These are phyloP conservation scores for Citrus cavaleriei DNA, from an alignment of 345 rosid species.

Conservation along the genomic window DNA sequence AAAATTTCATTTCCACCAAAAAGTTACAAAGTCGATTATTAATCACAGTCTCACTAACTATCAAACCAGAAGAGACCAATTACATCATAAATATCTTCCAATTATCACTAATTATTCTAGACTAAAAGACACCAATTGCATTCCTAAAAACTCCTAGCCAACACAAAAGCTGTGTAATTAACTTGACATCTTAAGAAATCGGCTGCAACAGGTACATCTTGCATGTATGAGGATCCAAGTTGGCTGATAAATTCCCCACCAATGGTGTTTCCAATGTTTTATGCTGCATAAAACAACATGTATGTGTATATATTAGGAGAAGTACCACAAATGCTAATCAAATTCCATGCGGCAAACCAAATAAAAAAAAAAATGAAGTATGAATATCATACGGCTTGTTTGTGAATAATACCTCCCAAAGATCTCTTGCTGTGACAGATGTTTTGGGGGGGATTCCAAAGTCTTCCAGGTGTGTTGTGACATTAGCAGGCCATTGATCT, in stretches of 20 bases:
- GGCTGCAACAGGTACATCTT: slow-evolving; percentile 83
- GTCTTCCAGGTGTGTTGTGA: slow-evolving; percentile 70
- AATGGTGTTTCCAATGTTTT: slow-evolving; percentile 51
- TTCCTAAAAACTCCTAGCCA: too few relatives aligned
- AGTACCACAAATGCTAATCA: neutral
- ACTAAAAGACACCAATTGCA: too few relatives aligned
- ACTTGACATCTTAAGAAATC: slow-evolving; percentile 26
- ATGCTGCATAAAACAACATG: slow-evolving; percentile 48
- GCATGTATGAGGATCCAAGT: slow-evolving; percentile 54
- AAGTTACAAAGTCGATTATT: neutral
- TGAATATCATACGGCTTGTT: neutral
- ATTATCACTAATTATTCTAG: too few relatives aligned
- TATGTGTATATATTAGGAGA: neutral
- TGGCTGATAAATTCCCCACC: slow-evolving; percentile 57
- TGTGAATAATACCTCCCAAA: slow-evolving; percentile 60
- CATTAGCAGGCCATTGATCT: slow-evolving; percentile 25
- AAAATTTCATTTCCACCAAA: neutral
- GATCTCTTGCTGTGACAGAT: slow-evolving; percentile 55
- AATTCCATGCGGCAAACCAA: too few relatives aligned
- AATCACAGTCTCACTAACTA: neutral
- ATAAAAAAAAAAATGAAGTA: neutral
- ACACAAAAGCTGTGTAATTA: neutral
- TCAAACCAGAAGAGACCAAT: neutral
- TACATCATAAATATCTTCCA: neutral
- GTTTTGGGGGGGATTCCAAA: slow-evolving; percentile 46